Percentiles rank a stretch among this genome's conserved stretches.
Evolutionary conservation across 2,329 filamentous ascomycete genomes (phyloP).

Genomic region (Pyrenophora seminiperda): DNA sequence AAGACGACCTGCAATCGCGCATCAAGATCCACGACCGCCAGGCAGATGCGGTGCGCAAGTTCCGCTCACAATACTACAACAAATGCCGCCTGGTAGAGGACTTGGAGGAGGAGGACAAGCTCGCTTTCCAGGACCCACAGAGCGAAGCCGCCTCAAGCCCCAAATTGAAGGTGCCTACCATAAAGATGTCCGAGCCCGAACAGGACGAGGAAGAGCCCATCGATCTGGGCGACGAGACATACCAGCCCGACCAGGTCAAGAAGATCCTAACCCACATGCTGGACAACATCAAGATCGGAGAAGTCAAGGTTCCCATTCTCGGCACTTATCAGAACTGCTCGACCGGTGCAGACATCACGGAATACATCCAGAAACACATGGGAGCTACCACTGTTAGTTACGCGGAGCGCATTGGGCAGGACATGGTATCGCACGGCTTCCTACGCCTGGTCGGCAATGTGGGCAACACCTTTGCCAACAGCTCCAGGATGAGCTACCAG

Average conservation of each 20-base stretch:
- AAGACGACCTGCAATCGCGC: conserved; percentile 87
- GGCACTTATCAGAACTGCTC: conserved; percentile 95
- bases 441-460: conserved; percentile 91
- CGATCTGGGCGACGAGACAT: conserved; percentile 89
- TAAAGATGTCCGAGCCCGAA: conserved; percentile 78
- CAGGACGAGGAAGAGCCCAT: conserved; percentile 76
- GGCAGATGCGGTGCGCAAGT: conserved; percentile 85
- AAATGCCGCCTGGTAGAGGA: conserved; percentile 97
- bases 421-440: conserved; percentile 84
- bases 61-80: conserved; percentile 97
- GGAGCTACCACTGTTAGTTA: conserved; percentile 83
- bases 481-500: conserved; percentile 95
- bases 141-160: conserved; percentile 56
- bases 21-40: conserved; percentile 95
- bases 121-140: conserved; percentile 88
- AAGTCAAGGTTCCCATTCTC: conserved; percentile 93
- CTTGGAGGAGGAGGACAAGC: conserved; percentile 96
- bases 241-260: conserved; percentile 85
- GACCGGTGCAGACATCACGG: conserved; percentile 88
- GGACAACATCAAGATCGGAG: conserved; percentile 81
- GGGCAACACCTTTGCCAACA: conserved; percentile 94
- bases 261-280: conserved; percentile 87
- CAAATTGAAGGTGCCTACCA: conserved; percentile 73
- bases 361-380: conserved; percentile 91
- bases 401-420: conserved; percentile 92